phyloP scores from a whole-genome alignment of 371 early-diverging fungal species.

The Syncephalastrum sp. region DNA sequence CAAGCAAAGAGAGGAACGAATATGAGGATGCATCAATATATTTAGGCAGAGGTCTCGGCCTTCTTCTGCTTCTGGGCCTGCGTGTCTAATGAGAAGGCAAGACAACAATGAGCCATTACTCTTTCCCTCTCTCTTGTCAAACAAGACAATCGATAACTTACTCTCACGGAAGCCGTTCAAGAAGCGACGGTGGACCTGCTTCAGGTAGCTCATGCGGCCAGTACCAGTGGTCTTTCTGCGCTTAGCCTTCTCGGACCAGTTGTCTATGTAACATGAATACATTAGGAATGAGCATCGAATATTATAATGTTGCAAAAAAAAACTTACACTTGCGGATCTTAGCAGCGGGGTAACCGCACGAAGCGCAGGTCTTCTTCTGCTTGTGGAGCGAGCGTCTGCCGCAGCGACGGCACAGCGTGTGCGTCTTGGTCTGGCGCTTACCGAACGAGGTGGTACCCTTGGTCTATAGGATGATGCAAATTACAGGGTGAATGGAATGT shows the following conservation, averaged over 20 bases:
- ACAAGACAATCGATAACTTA: constrained; percentile 16
- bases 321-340: constrained; percentile 94
- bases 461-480: constrained; percentile 57
- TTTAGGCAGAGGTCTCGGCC: constrained; percentile 18
- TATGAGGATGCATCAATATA: too few species aligned
- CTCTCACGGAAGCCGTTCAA: constrained; percentile 98
- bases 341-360: constrained; percentile 99
- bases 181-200: constrained; percentile 89
- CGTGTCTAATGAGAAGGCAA: constrained; percentile 25
- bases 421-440: constrained; percentile 99
- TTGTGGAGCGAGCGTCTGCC: constrained; percentile 98
- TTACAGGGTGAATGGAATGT: neutral
- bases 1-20: too few species aligned
- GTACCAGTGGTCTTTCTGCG: constrained; percentile 99
- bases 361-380: constrained; percentile 99
- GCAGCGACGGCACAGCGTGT: constrained; percentile 98
- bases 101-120: constrained; percentile 4
- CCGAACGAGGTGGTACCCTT: constrained; percentile 99
- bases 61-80: constrained; percentile 58
- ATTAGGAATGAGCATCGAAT: neutral
- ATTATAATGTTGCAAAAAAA: neutral
- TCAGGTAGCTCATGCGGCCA: constrained; percentile 98
- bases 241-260: constrained; percentile 96
- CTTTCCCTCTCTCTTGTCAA: neutral
- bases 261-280: constrained; percentile 49